These are phyloP conservation scores for Ogataea degrootiae DNA, from an alignment of 805 yeast species.

Conservation along the genomic window DNA sequence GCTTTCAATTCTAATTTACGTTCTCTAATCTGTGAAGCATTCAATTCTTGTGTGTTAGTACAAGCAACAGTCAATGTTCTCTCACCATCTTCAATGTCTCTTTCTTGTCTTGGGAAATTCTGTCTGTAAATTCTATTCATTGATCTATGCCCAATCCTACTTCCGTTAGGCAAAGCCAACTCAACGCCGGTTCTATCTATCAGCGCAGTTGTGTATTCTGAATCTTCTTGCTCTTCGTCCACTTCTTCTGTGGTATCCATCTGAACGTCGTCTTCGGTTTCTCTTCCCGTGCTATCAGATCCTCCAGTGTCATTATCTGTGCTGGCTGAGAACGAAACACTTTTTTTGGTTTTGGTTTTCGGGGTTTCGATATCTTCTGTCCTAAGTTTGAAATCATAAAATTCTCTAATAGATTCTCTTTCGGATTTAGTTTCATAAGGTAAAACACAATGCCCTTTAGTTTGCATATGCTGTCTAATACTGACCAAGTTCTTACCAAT, in stretches of 20 bases:
- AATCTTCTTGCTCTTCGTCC: conserved; percentile 18
- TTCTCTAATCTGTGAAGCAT: conserved; percentile 6
- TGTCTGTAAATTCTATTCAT: conserved; percentile 66
- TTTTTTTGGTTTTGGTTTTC: neutral
- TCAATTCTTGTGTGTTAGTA: conserved; percentile 14
- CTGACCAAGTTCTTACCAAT: conserved; percentile 77
- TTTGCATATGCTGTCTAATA: conserved; percentile 78
- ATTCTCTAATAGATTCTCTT: conserved; percentile 60
- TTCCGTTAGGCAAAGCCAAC: conserved; percentile 70
- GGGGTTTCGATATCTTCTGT: conserved; percentile 1
- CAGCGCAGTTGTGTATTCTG: conserved; percentile 28
- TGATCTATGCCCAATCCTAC: conserved; percentile 73
- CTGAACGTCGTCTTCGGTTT: conserved; percentile 24
- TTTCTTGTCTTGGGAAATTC: conserved; percentile 38
- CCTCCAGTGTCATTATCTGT: conserved; percentile 29
- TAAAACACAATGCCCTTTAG: conserved; percentile 82
- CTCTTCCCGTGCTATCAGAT: conserved; percentile 27
- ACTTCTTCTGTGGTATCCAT: conserved; percentile 22
- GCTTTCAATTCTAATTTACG: conserved; percentile 42
- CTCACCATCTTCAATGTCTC: conserved; percentile 52
- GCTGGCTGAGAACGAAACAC: conserved; percentile 24
- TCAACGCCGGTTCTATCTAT: conserved; percentile 47
- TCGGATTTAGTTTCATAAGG: conserved; percentile 84
- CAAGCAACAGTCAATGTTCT: conserved; percentile 38
- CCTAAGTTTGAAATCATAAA: conserved; percentile 61